A percentile compares a stretch with the other conserved stretches of the same genome.
Evolutionary conservation across 208 protist species (phyloP).

Genomic region (Angomonas ambiguus): DNA sequence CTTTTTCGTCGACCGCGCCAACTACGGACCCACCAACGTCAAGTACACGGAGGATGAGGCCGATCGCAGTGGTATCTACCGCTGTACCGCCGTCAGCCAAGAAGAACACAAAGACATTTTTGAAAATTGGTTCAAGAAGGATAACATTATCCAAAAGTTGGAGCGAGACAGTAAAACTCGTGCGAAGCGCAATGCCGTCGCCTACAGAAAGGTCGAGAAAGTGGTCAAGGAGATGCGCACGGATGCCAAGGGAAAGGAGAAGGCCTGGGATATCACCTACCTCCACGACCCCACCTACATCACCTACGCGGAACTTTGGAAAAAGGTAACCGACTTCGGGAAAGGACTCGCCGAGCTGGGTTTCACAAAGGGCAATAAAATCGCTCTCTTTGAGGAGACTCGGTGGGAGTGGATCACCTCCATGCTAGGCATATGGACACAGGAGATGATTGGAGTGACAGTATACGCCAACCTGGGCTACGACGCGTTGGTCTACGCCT

Average conservation of each 20-base stretch:
- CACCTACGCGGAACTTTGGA: constrained; percentile 54
- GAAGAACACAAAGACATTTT: constrained; percentile 39
- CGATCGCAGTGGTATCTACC: constrained; percentile 49
- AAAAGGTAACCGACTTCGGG: constrained; percentile 44
- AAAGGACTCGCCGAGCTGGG: constrained; percentile 56
- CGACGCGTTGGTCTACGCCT: constrained; percentile 71
- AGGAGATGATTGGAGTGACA: constrained; percentile 59
- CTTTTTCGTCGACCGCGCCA: constrained; percentile 15
- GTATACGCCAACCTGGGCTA: constrained; percentile 86
- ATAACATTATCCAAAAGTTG: constrained; percentile 42
- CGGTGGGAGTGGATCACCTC: constrained; percentile 85
- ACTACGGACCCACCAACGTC: constrained; percentile 43
- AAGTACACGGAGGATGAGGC: constrained; percentile 29
- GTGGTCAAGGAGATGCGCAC: constrained; percentile 30
- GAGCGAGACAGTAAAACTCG: constrained; percentile 25
- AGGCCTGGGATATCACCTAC: constrained; percentile 40
- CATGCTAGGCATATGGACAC: constrained; percentile 65
- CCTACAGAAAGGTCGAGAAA: constrained; percentile 43
- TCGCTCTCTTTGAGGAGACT: constrained; percentile 84
- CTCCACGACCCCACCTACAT: constrained; percentile 47
- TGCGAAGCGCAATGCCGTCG: constrained; percentile 28
- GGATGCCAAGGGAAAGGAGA: constrained; percentile 47
- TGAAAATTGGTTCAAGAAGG: constrained; percentile 31
- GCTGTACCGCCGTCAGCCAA: constrained; percentile 30
- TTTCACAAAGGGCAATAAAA: constrained; percentile 21